Evolutionary conservation across 2,329 filamentous ascomycete species (phyloP).

Genomic region (Aspergillus terreus): DNA sequence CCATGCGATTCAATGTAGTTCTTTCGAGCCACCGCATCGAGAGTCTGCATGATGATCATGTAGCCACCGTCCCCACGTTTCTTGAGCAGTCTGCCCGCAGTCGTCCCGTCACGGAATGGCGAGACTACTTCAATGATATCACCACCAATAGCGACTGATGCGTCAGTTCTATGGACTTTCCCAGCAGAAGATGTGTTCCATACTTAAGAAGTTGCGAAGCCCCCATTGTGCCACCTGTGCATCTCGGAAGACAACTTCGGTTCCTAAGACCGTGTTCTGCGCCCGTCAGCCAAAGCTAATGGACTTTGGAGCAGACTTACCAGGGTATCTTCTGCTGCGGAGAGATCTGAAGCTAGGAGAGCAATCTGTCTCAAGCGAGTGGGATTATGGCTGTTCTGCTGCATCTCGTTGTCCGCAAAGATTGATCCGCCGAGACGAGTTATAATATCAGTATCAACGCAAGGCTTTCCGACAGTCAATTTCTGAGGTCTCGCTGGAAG

Average conservation of each 20-base stretch:
- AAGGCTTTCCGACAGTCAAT: too few relatives aligned
- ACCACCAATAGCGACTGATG: constrained; percentile 8
- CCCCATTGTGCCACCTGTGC: constrained; percentile 37
- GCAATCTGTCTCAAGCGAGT: background rate
- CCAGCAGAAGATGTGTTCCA: background rate
- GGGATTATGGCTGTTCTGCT: background rate
- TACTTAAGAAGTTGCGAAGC: constrained; percentile 39
- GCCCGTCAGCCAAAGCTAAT: background rate
- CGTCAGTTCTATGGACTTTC: background rate
- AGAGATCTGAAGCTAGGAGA: background rate
- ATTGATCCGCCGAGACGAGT: too few relatives aligned
- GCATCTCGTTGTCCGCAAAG: background rate
- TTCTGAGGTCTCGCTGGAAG: too few relatives aligned
- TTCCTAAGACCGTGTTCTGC: constrained; percentile 32
- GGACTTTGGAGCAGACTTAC: background rate
- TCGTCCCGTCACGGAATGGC: constrained; percentile 35
- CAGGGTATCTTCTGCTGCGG: background rate
- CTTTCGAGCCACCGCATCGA: constrained; percentile 35
- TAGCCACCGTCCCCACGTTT: constrained; percentile 45
- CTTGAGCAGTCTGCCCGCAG: constrained; percentile 38
- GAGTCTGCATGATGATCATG: constrained; percentile 49
- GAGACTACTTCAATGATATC: constrained; percentile 30
- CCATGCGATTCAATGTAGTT: constrained; percentile 34
- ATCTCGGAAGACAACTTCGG: constrained; percentile 39
- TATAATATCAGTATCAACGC: too few relatives aligned